A percentile compares a stretch with the other conserved stretches of the same genome.
phyloP scores from a whole-genome alignment of 176 grass and related monocot genomes.

The Carex scoparia region DNA sequence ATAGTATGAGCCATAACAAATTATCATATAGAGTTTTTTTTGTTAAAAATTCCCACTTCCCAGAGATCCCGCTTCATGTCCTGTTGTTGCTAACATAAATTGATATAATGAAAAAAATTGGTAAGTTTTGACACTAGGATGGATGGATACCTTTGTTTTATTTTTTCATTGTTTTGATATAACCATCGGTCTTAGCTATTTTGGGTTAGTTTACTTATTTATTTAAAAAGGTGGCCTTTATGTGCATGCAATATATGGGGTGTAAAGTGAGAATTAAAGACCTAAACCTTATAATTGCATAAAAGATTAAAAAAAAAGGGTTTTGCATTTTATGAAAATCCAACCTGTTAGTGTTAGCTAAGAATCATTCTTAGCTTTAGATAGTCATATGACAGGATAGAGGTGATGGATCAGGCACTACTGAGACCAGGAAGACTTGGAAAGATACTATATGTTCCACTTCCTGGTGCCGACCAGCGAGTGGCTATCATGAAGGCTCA shows the following conservation, averaged over 20 bases:
- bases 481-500: conserved; percentile 65
- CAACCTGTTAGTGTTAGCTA: not conserved
- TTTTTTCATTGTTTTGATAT: not conserved
- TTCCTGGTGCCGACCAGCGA: conserved; percentile 56
- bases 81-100: not conserved
- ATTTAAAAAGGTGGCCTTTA: not conserved
- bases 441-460: conserved; percentile 67
- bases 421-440: conserved; percentile 76
- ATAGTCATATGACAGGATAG: conserved; percentile 29
- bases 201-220: not conserved
- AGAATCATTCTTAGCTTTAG: too few relatives aligned
- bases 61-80: not conserved
- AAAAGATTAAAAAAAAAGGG: not conserved
- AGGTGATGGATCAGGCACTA: conserved; percentile 83
- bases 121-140: not conserved
- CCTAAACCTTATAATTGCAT: not conserved
- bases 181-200: not conserved
- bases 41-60: not conserved
- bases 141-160: not conserved
- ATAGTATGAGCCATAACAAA: not conserved
- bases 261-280: not conserved
- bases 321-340: not conserved
- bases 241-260: not conserved
- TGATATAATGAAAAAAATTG: not conserved
- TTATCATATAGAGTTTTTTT: not conserved